Conservation (phyloP, 2,329 filamentous ascomycete species). For the Triangularia verruculosa region DNA sequence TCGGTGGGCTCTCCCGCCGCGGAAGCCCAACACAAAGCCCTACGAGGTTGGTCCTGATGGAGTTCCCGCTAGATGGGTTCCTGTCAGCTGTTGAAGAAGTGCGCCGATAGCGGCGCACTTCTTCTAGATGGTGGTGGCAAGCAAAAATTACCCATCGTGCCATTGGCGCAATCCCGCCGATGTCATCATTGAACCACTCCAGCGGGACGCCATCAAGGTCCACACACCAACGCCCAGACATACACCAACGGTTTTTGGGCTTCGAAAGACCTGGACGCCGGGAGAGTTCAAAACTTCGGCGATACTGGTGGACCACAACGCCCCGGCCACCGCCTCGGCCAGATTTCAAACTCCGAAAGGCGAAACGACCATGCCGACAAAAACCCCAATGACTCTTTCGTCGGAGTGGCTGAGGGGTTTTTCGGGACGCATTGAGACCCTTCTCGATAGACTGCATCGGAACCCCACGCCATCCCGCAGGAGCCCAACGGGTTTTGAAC, state of each 20-base stretch:
- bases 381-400: background rate
- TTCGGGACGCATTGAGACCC: background rate
- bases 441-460: background rate
- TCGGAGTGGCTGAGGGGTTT: background rate
- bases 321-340: background rate
- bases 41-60: conserved; percentile 58
- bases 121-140: background rate
- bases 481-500: background rate
- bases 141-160: background rate
- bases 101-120: background rate
- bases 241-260: conserved; percentile 9
- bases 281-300: background rate
- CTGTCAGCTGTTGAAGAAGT: conserved; percentile 29
- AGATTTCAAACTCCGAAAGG: conserved; percentile 1
- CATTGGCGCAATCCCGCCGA: conserved; percentile 5
- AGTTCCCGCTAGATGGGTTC: conserved; percentile 58
- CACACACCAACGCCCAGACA: background rate
- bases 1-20: conserved; percentile 66
- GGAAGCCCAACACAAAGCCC: conserved; percentile 50
- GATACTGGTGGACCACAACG: background rate
- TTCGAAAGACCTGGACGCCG: background rate
- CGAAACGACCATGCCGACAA: background rate
- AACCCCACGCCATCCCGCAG: background rate
- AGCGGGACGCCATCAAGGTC: conserved; percentile 4
- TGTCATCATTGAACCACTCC: conserved; percentile 13